These are phyloP conservation scores for Gymnopus androsaceus DNA, from an alignment of 1,284 basidiomycete species.

Conservation along the genomic window DNA sequence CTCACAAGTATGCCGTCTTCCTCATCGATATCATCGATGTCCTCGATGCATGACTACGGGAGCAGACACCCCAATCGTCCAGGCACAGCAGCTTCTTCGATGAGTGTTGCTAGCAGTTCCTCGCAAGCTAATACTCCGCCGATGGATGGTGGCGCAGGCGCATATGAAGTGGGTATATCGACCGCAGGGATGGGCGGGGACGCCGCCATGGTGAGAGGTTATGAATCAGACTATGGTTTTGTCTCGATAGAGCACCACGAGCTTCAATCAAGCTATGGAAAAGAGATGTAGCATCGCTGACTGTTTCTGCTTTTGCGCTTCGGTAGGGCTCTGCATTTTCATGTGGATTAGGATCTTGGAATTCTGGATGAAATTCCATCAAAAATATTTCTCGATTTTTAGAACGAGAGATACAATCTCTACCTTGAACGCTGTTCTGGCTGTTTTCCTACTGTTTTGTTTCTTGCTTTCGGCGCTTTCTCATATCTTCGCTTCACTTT, in stretches of 20 bases:
- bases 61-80: slow-evolving; percentile 12
- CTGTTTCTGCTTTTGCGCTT: not conserved
- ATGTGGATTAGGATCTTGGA: not conserved
- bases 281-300: slow-evolving; percentile 13
- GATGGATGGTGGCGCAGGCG: slow-evolving; percentile 45
- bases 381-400: too few species aligned
- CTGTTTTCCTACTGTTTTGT: not conserved
- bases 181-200: slow-evolving; percentile 20
- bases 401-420: too few species aligned
- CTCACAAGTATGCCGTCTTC: slow-evolving; percentile 27
- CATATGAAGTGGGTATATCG: slow-evolving; percentile 28
- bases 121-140: slow-evolving; percentile 82
- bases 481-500: too few species aligned
- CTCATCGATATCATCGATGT: slow-evolving; percentile 54
- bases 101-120: slow-evolving; percentile 62
- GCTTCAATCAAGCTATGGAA: slow-evolving; percentile 14
- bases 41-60: slow-evolving; percentile 9
- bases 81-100: slow-evolving; percentile 14
- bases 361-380: too few species aligned
- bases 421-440: too few species aligned
- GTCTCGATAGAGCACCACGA: slow-evolving; percentile 20
- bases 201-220: slow-evolving; percentile 14
- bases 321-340: not conserved
- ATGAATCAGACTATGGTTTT: slow-evolving; percentile 21
- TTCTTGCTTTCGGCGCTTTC: too few species aligned